Base-by-base conservation (phyloP, 176 grass and related monocot genomes). In the Phragmites australis region DNA sequence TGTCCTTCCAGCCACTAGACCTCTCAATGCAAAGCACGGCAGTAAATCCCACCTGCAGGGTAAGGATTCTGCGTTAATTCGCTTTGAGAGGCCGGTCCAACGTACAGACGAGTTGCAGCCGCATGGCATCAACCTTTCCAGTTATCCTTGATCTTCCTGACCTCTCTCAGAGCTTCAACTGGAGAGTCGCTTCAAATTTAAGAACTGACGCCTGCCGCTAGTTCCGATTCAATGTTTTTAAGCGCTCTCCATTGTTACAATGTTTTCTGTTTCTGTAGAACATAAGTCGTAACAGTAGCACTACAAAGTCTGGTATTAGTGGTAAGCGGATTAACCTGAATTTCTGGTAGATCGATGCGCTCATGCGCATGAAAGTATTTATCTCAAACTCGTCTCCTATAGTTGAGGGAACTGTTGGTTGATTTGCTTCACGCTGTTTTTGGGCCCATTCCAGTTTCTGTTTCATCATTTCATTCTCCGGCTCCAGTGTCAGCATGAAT, bases 291-390 rank as follows among this genome's bases (percentile, higher is more conserved):
- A 26, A 37, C 6, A n/a, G n/a, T 42, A 19, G 1, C 15, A 78
- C 55, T 59, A 70, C 43, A 59, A 39, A 37, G 27, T n/a, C 11
- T 64, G 23, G 44, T 32, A 52, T 31, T 37, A 32, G 29, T 30
- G 27, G 26, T 18, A 25, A 70, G 76, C 3, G 14, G 34, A 69
- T 40, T 53, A 29, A 94, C 96, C 92, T 99, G 92, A 89, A 98
- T 89, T 79, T 94, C 88, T 40, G 90, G 86, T 42, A 91, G 66
- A 87, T 93, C 92, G 48, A 95, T 90, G 23, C 96, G 90, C 84
- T 90, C 42, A 95, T 90, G 23, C 96, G 90, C 84, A 99, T 99
- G 83, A 95, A 99, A 16, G 96, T 93, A 64, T 99, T 99, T 51
- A 64, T 99, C 77, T 99, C 88, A 68, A 93, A 88, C 79, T 99